phyloP scores from a whole-genome alignment of 441 rosid species.

The Adansonia rubrostipa region DNA sequence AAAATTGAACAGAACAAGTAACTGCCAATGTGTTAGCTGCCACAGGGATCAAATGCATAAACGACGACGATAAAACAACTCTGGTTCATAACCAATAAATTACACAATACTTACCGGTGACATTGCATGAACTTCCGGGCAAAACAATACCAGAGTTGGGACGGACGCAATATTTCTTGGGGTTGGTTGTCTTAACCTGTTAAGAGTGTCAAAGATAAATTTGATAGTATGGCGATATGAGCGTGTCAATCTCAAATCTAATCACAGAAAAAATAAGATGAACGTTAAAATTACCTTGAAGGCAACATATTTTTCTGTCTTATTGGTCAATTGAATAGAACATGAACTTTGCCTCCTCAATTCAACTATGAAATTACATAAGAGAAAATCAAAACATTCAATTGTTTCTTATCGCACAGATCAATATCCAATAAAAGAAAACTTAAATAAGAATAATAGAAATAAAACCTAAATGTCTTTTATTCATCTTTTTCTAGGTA shows the following conservation, averaged over 20 bases:
- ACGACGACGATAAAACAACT: background rate
- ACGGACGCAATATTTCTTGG: conserved; percentile 80
- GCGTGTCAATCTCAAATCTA: conserved; percentile 23
- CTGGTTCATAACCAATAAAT: background rate
- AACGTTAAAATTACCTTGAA: conserved; percentile 58
- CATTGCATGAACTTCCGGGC: conserved; percentile 70
- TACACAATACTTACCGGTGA: conserved; percentile 51
- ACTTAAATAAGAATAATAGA: background rate
- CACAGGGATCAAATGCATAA: background rate
- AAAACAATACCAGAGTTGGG: conserved; percentile 76
- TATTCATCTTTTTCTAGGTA: background rate
- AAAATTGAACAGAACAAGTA: background rate
- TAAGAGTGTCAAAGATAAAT: background rate
- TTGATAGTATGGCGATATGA: background rate
- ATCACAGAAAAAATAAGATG: conserved; percentile 1
- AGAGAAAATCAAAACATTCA: background rate
- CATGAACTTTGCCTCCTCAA: conserved; percentile 83
- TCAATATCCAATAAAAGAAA: background rate
- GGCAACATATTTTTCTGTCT: conserved; percentile 72
- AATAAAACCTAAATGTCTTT: background rate
- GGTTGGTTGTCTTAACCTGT: conserved; percentile 90
- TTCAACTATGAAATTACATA: conserved; percentile 57
- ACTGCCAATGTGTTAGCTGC: conserved; percentile 11
- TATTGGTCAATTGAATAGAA: conserved; percentile 69
- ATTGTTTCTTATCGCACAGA: background rate